Conservation (phyloP, 2,329 filamentous ascomycete genomes). For the Ilyonectria sp. region DNA sequence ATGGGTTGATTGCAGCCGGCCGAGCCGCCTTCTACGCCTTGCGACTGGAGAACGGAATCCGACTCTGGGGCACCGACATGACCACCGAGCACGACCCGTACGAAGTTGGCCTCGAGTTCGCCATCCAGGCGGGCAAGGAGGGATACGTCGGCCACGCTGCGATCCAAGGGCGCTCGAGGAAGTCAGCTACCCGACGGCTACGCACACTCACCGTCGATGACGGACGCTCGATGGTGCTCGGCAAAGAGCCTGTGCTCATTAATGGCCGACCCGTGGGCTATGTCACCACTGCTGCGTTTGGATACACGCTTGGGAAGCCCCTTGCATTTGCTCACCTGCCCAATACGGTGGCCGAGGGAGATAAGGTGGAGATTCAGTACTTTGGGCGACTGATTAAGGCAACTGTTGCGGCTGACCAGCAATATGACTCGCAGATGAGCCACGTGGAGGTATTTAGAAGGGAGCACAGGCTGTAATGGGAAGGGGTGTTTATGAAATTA, state of each 20-base stretch:
- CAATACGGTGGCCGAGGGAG: conserved; percentile 60
- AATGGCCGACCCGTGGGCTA: conserved; percentile 66
- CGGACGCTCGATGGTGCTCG: conserved; percentile 69
- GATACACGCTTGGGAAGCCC: conserved; percentile 71
- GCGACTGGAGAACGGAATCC: conserved; percentile 72
- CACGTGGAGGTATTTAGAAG: not conserved
- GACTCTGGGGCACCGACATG: conserved; percentile 71
- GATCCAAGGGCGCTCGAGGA: conserved; percentile 58
- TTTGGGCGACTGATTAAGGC: conserved; percentile 69
- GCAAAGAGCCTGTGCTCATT: conserved; percentile 73
- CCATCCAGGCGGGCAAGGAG: conserved; percentile 63
- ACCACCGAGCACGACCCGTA: conserved; percentile 73
- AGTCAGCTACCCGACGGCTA: conserved; percentile 53
- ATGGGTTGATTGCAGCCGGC: conserved; percentile 72
- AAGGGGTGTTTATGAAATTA: too few relatives aligned
- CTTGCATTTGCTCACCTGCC: conserved; percentile 73
- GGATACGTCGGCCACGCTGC: conserved; percentile 68
- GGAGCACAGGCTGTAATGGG: not conserved
- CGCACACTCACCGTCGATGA: conserved; percentile 71
- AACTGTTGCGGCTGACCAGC: conserved; percentile 66
- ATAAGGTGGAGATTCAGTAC: conserved; percentile 72
- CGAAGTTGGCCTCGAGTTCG: conserved; percentile 69
- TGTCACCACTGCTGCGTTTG: conserved; percentile 73
- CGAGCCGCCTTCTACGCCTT: conserved; percentile 71
- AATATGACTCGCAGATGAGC: conserved; percentile 36